Evolutionary conservation across 192 early-diverging fungal species (phyloP), one percentile per base, ranked within the genome.

Genomic region (Coemansia sp.): DNA sequence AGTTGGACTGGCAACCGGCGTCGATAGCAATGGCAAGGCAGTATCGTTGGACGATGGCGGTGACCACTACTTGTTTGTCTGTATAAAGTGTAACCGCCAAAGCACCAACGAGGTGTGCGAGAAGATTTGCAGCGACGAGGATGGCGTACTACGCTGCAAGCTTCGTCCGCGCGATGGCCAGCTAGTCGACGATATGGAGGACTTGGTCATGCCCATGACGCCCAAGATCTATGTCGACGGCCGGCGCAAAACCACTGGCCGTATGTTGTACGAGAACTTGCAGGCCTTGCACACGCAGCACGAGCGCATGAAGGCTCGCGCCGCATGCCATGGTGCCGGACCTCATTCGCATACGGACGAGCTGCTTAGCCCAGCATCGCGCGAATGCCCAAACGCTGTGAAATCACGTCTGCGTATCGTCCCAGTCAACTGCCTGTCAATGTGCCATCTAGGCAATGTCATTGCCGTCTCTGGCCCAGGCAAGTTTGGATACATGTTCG

Each of bases 401-500:
- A 68, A 66, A 34, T 78, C 81, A 29, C 73, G 81, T 1, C 65
- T 84, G 23, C 77, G 76, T n/a, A 80, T 84, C 46, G 82, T 84
- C 21, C 72, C 74, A 0, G 78, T 77, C 27, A 78, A 80, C 61
- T 75, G 78, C 45, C 66, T 84, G 53, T 80, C 77, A 23, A 80
- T 77, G 75, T 84, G 82, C 42, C 75, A 84, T 39, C 55, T 76
- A 32, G 82, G 74, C 27, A 84, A 84, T 11, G 82, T 84, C 27
- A 60, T 84, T 39, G 77, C 82, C 5, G 46, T 80, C 15, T 12
- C 82, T 14, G 77, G 57, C 0, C 77, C 82, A 0, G 77, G 77
- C 15, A 84, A 84, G 41, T 84, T 84, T 31, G 62, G 75, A 15
- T 84, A 84, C 69, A 77, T 80, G 74, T 78, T 84, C 70, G 82